A percentile compares a stretch with the other conserved stretches of the same genome.
phyloP scores from a whole-genome alignment of 139 green algal species.

The Auxenochlorella pyrenoidosa region DNA sequence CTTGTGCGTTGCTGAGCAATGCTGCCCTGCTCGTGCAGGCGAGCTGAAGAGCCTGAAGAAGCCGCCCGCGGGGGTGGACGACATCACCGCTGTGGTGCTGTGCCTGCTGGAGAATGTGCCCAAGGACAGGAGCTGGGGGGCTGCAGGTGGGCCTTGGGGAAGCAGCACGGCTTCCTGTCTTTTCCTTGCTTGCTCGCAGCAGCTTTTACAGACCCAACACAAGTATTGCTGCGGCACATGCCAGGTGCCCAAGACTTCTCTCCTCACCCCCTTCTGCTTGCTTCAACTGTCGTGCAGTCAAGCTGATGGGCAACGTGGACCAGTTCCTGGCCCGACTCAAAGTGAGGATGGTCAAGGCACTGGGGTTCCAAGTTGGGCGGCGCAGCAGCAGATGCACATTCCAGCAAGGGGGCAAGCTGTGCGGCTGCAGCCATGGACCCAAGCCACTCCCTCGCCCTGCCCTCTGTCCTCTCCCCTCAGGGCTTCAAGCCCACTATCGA shows the following conservation, averaged over 20 bases:
- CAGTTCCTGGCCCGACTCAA: conserved; percentile 91
- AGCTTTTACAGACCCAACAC: no score
- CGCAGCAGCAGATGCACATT: background rate
- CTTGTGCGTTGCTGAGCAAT: background rate
- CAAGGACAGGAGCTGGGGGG: conserved; percentile 88
- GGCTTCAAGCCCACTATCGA: conserved; percentile 91
- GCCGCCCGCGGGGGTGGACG: conserved; percentile 87
- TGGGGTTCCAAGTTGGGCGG: background rate
- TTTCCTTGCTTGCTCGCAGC: no score
- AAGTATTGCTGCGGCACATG: no score
- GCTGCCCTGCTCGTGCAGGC: conserved; percentile 44
- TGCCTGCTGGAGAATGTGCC: conserved; percentile 90
- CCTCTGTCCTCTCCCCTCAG: background rate
- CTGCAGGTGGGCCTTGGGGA: conserved; percentile 48
- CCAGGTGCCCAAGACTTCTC: background rate
- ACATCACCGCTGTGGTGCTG: conserved; percentile 89
- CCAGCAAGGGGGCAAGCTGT: background rate
- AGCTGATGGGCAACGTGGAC: conserved; percentile 93
- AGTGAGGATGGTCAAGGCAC: background rate
- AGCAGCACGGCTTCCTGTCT: background rate
- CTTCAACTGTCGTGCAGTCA: conserved; percentile 30
- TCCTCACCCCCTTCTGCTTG: background rate
- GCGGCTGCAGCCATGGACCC: background rate
- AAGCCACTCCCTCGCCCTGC: no score
- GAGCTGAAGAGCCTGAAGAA: conserved; percentile 93